Evolutionary conservation across 306 rosid species (phyloP), one percentile per base, ranked within the genome.

Genomic region (Sophora flavescens): DNA sequence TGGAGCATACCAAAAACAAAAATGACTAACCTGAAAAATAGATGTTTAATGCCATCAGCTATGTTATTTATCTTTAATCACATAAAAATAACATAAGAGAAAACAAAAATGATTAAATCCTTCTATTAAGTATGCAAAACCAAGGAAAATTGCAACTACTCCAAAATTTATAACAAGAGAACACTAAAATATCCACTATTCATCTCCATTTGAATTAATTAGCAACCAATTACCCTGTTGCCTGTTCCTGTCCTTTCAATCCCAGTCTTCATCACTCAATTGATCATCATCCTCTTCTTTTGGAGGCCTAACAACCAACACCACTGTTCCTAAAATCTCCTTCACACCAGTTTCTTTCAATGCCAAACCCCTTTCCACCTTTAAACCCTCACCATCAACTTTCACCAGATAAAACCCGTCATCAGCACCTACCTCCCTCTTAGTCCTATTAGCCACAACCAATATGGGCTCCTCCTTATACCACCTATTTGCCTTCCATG

Each of bases 301-400:
- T 0, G 96, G 97, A 0, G 97, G 98, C 89, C 98, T 86, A 73
- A 95, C 89, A 51, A 95, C 93, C 87, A 90, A 48, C 16, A 95
- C 75, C 3, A 92, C 92, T 6, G 85, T 79, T 53, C 91, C 98
- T 62, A 95, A 82, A 72, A 92, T 71, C 81, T 88, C 85, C 50
- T 48, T 42, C 73, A 90, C 87, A 38, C 87, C 91, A 10, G 5
- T 47, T 50, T 78, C 85, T 82, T 84, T 90, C 86, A 95, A 83
- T 1, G 75, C 72, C 13, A 42, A 85, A 22, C 98, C 98, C 81
- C 91, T 92, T 56, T 85, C 86, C 9, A 95, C 97, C 89, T 80
- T 88, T 16, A 95, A 86, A 75, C 75, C 86, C 42, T 11, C 16
- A 6, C 17, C 85, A 38, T 53, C 81, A 76, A 52, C 70, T 0